Evolutionary conservation across 2,329 filamentous ascomycete species (phyloP), one percentile per base, ranked within the genome.

Genomic region (Purpureocillium takamizusanense): DNA sequence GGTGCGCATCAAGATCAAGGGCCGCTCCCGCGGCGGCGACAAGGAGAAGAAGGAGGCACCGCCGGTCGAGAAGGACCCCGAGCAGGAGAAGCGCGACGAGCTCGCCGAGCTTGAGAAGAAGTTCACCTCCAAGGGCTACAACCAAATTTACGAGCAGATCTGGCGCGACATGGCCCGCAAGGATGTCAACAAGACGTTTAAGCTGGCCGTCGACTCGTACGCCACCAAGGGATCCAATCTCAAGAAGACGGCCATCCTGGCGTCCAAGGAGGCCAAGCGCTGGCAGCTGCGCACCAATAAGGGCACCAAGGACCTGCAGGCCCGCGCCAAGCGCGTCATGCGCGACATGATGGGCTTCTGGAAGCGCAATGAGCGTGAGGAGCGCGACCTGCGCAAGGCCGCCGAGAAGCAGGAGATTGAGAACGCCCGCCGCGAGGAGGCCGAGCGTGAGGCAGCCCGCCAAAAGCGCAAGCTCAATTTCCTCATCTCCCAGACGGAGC

Each of bases 401-500:
- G 92, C 92, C 5, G 92, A 98, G 69, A 86, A 83, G 59, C 88
- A 95, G 60, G 92, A 97, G 65, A 76, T 98, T 35, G 92, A 98
- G 59, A 94, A 92, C 54, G 92, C 92, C 14, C 89, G 92, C 63
- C 94, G 90, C 65, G 89, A 90, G 43, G 92, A 98, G 68, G 92
- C 92, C 5, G 92, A 97, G 52, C 88, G 94, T 48, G 92, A 98
- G 74, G 88, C 92, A 13, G 94, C 94, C 51, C 79, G 92, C 47
- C 92, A 98, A 67, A 95, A 94, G 76, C 81, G 92, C 53, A 98
- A 98, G 69, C 85, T 98, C 59, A 97, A 98, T 66, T 98, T 98
- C 74, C 75, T 98, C 46, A 98, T 98, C 61, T 95, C 90, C 1
- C 92, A 98, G 66, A 98, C 92, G 1, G 92, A 98, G 60, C 74